These are phyloP conservation scores for Limonomyces culmigenus DNA, from an alignment of 1,284 basidiomycete species.

Conservation along the genomic window DNA sequence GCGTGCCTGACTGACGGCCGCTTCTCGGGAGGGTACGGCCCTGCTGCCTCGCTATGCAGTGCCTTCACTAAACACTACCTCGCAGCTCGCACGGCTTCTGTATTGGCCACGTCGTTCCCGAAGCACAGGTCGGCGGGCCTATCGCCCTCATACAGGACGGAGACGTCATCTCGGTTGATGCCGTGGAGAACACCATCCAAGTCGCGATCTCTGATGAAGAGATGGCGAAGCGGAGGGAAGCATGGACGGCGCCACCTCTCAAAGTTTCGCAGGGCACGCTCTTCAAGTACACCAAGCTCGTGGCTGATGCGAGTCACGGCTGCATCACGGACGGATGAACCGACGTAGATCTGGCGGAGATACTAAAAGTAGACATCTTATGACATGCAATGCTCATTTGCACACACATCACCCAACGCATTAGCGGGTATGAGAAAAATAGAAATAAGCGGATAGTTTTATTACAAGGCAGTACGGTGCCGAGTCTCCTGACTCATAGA, in stretches of 20 bases:
- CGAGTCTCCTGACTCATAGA: too few species aligned
- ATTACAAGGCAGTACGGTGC: too few species aligned
- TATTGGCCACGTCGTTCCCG: constrained; percentile 84
- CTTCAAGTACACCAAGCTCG: constrained; percentile 76
- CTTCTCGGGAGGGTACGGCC: constrained; percentile 76
- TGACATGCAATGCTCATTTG: too few species aligned
- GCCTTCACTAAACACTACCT: constrained; percentile 5
- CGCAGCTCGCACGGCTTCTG: constrained; percentile 75
- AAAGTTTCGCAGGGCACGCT: constrained; percentile 76
- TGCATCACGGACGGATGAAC: constrained; percentile 71
- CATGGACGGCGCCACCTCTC: constrained; percentile 71
- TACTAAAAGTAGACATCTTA: neutral
- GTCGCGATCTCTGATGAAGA: constrained; percentile 56
- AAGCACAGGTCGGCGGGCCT: constrained; percentile 80
- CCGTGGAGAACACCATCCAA: constrained; percentile 70
- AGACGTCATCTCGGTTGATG: constrained; percentile 74
- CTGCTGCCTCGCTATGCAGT: constrained; percentile 5
- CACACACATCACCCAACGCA: too few species aligned
- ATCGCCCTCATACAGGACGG: constrained; percentile 84
- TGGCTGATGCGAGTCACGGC: constrained; percentile 76
- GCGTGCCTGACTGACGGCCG: constrained; percentile 88
- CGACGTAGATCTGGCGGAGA: neutral
- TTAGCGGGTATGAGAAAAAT: too few species aligned
- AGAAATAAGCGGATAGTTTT: too few species aligned
- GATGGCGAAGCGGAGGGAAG: constrained; percentile 43